phyloP scores from a whole-genome alignment of 1,284 basidiomycete species.

The Ceratorhiza oryzae-sativae region DNA sequence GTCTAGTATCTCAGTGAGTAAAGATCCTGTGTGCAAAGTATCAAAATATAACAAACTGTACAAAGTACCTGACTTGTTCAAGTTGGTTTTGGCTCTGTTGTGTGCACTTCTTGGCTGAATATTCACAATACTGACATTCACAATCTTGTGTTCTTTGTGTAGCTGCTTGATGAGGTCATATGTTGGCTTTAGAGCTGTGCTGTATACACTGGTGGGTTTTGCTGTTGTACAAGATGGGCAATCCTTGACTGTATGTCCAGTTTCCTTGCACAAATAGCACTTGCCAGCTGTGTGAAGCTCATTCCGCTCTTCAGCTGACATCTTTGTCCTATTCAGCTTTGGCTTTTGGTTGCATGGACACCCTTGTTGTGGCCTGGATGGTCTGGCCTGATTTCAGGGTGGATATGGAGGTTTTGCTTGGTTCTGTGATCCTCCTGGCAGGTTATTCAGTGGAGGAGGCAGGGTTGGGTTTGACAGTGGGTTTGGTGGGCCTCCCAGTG shows the following conservation, averaged over 20 bases:
- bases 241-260: slow-evolving; percentile 35
- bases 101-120: neutral
- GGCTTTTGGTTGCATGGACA: neutral
- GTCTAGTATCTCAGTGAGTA: neutral
- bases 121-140: neutral
- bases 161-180: neutral
- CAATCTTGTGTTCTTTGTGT: neutral
- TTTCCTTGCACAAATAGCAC: slow-evolving; percentile 38
- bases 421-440: neutral
- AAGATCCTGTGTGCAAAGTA: neutral
- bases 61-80: neutral
- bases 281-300: slow-evolving; percentile 34
- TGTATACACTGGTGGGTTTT: neutral
- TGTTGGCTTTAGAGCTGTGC: neutral
- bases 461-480: no score
- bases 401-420: no score
- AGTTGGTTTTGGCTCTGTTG: neutral
- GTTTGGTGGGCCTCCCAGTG: no score
- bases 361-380: neutral
- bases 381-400: neutral
- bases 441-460: neutral
- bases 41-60: neutral
- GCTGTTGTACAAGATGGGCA: slow-evolving; percentile 31
- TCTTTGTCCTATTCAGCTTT: neutral
- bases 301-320: neutral